A percentile compares a stretch with the other conserved stretches of the same genome.
Evolutionary conservation across 2,329 filamentous ascomycete genomes (phyloP).

Genomic region (Pseudopyricularia javanii): DNA sequence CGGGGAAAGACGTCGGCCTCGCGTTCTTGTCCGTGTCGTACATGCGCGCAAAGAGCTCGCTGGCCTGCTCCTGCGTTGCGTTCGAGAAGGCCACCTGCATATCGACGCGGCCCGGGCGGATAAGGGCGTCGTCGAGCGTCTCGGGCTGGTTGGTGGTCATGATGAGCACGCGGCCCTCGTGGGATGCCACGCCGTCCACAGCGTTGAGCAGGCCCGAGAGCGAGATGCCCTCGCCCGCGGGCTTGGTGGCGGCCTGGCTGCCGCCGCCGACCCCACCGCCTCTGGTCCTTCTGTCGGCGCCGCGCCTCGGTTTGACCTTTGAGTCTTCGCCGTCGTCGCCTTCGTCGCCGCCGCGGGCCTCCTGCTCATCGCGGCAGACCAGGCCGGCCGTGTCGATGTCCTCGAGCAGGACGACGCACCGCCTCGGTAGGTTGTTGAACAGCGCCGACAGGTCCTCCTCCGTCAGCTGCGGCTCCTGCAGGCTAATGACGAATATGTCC

Average conservation of each 20-base stretch:
- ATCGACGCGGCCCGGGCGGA: conserved; percentile 63
- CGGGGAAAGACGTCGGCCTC: neutral
- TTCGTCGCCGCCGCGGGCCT: conserved; percentile 4
- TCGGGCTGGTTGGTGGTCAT: conserved; percentile 75
- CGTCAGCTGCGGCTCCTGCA: conserved; percentile 46
- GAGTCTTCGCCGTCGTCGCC: conserved; percentile 6
- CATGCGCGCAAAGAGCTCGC: conserved; percentile 49
- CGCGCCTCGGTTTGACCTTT: conserved; percentile 21
- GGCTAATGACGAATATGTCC: conserved; percentile 51
- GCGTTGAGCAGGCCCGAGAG: conserved; percentile 71
- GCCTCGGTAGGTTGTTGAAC: conserved; percentile 47
- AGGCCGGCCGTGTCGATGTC: conserved; percentile 58
- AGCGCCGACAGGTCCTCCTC: conserved; percentile 48
- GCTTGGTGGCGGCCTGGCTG: conserved; percentile 28
- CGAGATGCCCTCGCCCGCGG: conserved; percentile 44
- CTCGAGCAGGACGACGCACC: conserved; percentile 55
- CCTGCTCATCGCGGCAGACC: conserved; percentile 22
- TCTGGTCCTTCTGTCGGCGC: neutral
- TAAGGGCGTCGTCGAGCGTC: conserved; percentile 59
- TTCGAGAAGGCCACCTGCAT: conserved; percentile 38
- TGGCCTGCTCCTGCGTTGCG: conserved; percentile 39
- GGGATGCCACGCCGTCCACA: conserved; percentile 70
- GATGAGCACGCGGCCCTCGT: conserved; percentile 67
- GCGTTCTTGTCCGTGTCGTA: conserved; percentile 31
- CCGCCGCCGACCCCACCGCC: conserved; percentile 24